Evolutionary conservation across 148 eudicot genomes (phyloP), one percentile per base, ranked within the genome.

Genomic region (Cornus florida): DNA sequence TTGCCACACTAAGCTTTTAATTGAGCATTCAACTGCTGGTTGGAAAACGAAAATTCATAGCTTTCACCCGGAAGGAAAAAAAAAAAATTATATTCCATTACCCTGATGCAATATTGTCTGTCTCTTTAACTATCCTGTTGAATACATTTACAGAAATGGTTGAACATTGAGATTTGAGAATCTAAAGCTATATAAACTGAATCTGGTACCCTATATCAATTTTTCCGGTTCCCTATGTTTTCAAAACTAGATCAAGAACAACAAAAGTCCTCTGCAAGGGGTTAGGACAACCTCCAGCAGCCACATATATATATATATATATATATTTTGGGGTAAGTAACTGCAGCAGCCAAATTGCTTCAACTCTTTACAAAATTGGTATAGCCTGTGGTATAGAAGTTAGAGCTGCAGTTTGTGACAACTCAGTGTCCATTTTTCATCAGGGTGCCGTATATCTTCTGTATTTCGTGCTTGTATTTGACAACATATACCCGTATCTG

Each of bases 301-400:
- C n/a, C n/a, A n/a, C n/a, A n/a, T n/a, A n/a, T n/a, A n/a, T n/a
- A n/a, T n/a, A n/a, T n/a, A n/a, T n/a, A n/a, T n/a, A n/a, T n/a
- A n/a, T n/a, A n/a, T n/a, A n/a, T n/a, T n/a, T n/a, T n/a, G n/a
- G n/a, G n/a, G n/a, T n/a, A n/a, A n/a, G n/a, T 35, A 39, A 4
- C 43, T 39, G 48, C 23, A 74, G 16, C 10, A 53, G 4, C 39
- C 73, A 48, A 79, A 80, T 60, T 5, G 73, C 79, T 82, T 71
- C 70, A 77, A n/a, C 76, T 66, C 71, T 80, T 57, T 39, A 24
- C 62, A 62, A 74, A 74, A 48, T 56, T 28, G 76, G 33, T n/a
- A 31, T 16, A 5, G 20, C 13, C 20, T 60, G 22, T 60, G 13
- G 13, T 10, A 4, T 8, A 50, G 11, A 50, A 10, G 13, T 20